phyloP scores from a whole-genome alignment of 2,329 filamentous ascomycete genomes.

The Monilinia polystroma region DNA sequence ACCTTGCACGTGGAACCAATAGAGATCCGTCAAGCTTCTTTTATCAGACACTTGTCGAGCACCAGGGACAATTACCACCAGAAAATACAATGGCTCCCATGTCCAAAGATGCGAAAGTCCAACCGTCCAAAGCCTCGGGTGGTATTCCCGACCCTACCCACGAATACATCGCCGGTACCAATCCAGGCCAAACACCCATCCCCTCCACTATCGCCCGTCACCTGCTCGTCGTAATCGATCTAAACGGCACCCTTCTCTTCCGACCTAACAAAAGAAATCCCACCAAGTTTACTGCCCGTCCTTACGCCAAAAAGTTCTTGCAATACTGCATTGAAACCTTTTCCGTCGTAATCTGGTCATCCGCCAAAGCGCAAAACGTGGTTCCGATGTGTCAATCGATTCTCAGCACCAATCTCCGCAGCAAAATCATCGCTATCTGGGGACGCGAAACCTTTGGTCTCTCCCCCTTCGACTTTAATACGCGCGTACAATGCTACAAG shows the following conservation, averaged over 20 bases:
- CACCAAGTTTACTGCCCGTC: constrained; percentile 62
- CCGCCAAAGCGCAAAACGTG: constrained; percentile 74
- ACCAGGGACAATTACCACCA: not conserved
- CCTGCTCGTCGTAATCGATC: constrained; percentile 81
- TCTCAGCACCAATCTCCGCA: constrained; percentile 54
- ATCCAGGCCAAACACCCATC: constrained; percentile 47
- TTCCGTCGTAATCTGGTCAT: constrained; percentile 87
- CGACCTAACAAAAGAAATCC: constrained; percentile 57
- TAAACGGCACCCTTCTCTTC: constrained; percentile 86
- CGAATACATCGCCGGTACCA: constrained; percentile 57
- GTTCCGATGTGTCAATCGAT: constrained; percentile 63
- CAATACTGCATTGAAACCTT: constrained; percentile 72
- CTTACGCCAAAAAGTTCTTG: constrained; percentile 67
- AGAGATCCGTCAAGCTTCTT: not conserved
- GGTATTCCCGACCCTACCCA: constrained; percentile 57
- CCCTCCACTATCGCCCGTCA: constrained; percentile 51
- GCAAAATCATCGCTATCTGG: constrained; percentile 69
- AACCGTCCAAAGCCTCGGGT: constrained; percentile 34
- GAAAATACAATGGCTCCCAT: constrained; percentile 10
- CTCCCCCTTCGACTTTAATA: constrained; percentile 59
- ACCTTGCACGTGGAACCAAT: not conserved
- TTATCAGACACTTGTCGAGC: not conserved
- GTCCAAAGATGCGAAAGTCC: constrained; percentile 26
- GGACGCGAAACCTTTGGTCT: constrained; percentile 75
- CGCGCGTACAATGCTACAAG: constrained; percentile 87